Evolutionary conservation across 352 stramenopile species (phyloP), one percentile per base, ranked within the genome.

Genomic region (Globisporangium paroecandrum): DNA sequence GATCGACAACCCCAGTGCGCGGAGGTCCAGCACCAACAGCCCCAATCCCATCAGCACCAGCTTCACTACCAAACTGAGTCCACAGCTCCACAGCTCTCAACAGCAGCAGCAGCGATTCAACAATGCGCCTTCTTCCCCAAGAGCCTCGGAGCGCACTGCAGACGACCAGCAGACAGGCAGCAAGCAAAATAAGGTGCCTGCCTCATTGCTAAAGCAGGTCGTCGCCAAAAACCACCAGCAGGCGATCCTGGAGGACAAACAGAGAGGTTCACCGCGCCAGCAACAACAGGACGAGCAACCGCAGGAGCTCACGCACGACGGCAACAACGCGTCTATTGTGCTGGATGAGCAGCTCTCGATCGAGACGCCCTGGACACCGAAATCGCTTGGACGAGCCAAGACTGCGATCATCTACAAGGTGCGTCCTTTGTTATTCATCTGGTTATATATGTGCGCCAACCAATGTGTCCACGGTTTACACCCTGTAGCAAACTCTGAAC

Each of bases 341-440:
- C 64, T 86, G 9, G 74, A 91, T 15, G 79, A 89, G 46, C 76
- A 79, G 20, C 43, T 66, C 10, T 67, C 69, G 13, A 60, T 74
- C 0, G 72, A 89, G 64, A 92, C 82, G 54, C 85, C 87, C 32
- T 95, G 87, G 87, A 91, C 87, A 1, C 85, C 87, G n/a, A 90
- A 90, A 55, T 92, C 84, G 29, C 77, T 95, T n/a, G 84, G 88
- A 4, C 81, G 87, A 43, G 85, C 87, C 36, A 95, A 95, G 69
- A 91, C 84, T 0, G 87, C 85, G 5, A 93, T 95, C 59, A 87
- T 95, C 41, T 95, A 95, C 77, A 92, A 93, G 74, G 87, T 93
- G 22, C 12, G 47, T 64, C 12, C 29, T 0, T 38, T n/a, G 47
- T 6, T 59, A 27, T 24, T 24, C 15, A 12, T 47, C 13, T 47